These are phyloP conservation scores for Collybia mongolica DNA, from an alignment of 768 basidiomycete genomes.

Conservation along the genomic window DNA sequence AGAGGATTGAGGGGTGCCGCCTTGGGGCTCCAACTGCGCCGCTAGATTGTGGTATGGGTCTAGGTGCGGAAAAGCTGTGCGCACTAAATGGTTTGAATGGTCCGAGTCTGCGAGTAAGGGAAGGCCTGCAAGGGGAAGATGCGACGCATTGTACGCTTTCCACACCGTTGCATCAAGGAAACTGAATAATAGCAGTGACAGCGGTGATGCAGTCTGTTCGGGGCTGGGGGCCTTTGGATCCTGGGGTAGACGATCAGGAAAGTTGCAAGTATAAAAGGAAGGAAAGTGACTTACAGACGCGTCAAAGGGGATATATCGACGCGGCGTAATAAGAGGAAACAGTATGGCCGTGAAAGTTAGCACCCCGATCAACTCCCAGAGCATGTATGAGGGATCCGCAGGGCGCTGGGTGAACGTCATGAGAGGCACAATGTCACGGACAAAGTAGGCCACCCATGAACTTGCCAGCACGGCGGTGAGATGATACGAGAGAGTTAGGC, in stretches of 20 bases:
- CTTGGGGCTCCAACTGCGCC: slow-evolving; percentile 19
- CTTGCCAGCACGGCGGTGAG: slow-evolving; percentile 4
- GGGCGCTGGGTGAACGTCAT: slow-evolving; percentile 48
- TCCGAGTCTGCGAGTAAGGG: slow-evolving; percentile 69
- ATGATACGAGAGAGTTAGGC: slow-evolving; percentile 3
- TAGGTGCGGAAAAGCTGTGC: slow-evolving; percentile 20
- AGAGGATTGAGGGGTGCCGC: slow-evolving; percentile 33
- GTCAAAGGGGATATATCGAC: slow-evolving; percentile 56
- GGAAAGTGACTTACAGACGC: slow-evolving; percentile 27
- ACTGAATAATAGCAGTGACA: slow-evolving; percentile 40
- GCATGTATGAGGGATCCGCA: slow-evolving; percentile 41
- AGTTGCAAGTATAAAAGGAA: slow-evolving; percentile 30
- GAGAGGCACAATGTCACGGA: slow-evolving; percentile 60
- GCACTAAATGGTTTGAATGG: slow-evolving; percentile 22
- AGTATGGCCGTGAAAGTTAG: slow-evolving; percentile 43
- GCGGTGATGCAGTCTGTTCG: slow-evolving; percentile 47
- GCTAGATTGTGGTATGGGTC: slow-evolving; percentile 8
- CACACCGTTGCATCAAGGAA: slow-evolving; percentile 55
- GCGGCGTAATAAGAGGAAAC: slow-evolving; percentile 54
- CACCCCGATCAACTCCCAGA: slow-evolving; percentile 52
- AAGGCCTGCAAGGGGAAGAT: slow-evolving; percentile 47
- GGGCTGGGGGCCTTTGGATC: slow-evolving; percentile 36
- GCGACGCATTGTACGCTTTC: slow-evolving; percentile 39
- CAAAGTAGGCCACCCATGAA: slow-evolving; percentile 39
- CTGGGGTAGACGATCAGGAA: slow-evolving; percentile 13